A percentile compares a stretch with the other conserved stretches of the same genome.
phyloP scores from a whole-genome alignment of 345 rosid genomes.

The Citrus maxima region DNA sequence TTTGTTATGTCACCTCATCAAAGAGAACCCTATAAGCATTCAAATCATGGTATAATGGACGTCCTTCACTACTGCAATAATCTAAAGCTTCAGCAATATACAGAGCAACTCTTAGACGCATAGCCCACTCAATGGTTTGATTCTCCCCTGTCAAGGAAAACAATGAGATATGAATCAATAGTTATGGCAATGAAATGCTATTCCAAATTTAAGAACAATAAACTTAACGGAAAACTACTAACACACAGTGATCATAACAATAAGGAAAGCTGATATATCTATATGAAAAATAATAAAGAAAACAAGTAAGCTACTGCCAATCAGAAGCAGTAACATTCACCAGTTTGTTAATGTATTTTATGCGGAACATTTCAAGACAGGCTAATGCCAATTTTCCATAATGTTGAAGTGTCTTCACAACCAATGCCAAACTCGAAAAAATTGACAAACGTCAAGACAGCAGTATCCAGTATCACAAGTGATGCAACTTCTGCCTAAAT shows the following conservation, averaged over 20 bases:
- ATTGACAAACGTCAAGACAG: neutral
- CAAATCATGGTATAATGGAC: conserved; percentile 68
- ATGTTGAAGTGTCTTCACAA: neutral
- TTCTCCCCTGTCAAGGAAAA: conserved; percentile 56
- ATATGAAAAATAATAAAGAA: neutral
- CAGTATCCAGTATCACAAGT: neutral
- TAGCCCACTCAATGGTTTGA: conserved; percentile 75
- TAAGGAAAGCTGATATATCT: neutral
- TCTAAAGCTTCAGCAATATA: conserved; percentile 76
- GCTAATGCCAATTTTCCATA: neutral
- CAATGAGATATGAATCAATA: neutral
- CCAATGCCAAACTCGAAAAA: neutral
- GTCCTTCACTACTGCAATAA: conserved; percentile 64
- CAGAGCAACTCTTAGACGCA: conserved; percentile 72
- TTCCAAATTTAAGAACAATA: neutral
- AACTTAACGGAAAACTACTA: neutral
- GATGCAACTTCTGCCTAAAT: neutral
- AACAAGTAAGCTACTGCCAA: neutral
- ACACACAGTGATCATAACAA: neutral
- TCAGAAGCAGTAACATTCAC: neutral
- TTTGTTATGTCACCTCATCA: conserved; percentile 55
- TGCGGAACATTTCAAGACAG: neutral
- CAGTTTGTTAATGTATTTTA: neutral
- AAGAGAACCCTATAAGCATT: conserved; percentile 82
- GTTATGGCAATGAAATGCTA: neutral